phyloP scores from a whole-genome alignment of 495 filamentous ascomycete genomes.

The Friedmanniomyces simplex region DNA sequence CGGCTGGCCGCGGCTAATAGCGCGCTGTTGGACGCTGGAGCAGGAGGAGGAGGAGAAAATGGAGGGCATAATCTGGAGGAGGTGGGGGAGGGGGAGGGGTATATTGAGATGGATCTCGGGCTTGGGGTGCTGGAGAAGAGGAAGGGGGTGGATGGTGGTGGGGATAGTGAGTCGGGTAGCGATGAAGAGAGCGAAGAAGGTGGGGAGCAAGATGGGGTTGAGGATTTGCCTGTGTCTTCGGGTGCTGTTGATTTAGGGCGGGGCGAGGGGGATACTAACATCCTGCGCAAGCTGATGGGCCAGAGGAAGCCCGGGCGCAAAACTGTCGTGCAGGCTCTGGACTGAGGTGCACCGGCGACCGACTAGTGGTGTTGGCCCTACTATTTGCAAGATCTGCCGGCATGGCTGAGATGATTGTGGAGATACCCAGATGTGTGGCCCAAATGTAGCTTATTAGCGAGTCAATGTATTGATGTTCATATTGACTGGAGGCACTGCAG shows the following conservation, averaged over 20 bases:
- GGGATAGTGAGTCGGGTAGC: neutral
- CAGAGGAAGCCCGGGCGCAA: neutral
- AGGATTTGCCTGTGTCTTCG: neutral
- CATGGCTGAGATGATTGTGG: neutral
- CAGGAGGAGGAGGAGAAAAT: neutral
- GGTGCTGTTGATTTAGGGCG: neutral
- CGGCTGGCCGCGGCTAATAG: slow-evolving; percentile 11
- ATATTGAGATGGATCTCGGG: slow-evolving; percentile 23
- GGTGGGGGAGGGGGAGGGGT: slow-evolving; percentile 12
- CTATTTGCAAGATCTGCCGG: neutral
- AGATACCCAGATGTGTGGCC: neutral
- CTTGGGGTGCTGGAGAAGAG: slow-evolving; percentile 19
- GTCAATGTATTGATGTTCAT: too few relatives aligned
- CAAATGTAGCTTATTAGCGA: too few relatives aligned
- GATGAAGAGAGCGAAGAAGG: neutral
- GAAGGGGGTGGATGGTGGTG: neutral
- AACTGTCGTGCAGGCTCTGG: neutral
- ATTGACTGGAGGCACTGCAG: too few relatives aligned
- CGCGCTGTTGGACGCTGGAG: neutral
- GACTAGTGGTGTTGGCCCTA: too few relatives aligned
- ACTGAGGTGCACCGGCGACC: too few relatives aligned
- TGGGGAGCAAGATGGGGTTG: neutral
- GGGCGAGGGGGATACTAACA: neutral
- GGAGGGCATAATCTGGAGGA: slow-evolving; percentile 9
- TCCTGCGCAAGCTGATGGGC: slow-evolving; percentile 11